Conservation (phyloP, 768 basidiomycete genomes). For the Clavulina sp. region DNA sequence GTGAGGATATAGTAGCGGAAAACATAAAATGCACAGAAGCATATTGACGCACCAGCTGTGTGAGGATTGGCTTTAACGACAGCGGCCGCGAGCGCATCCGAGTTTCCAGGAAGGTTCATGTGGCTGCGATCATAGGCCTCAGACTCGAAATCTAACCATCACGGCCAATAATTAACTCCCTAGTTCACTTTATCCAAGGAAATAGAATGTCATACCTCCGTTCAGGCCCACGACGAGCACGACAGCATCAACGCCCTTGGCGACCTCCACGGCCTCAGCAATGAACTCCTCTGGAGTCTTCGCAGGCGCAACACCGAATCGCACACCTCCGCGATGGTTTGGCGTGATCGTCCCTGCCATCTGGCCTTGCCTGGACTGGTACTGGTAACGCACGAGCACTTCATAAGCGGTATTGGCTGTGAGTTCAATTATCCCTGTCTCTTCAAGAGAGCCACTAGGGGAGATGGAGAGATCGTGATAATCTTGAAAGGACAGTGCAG, state of each 20-base stretch:
- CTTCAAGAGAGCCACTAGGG: background rate
- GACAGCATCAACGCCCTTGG: conserved; percentile 13
- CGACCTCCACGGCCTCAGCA: conserved; percentile 14
- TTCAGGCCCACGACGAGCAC: conserved; percentile 16
- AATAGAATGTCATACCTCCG: background rate
- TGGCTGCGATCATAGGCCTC: conserved; percentile 56
- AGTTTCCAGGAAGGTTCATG: conserved; percentile 38
- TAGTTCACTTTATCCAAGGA: background rate
- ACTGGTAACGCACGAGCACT: background rate
- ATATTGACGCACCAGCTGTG: conserved; percentile 27
- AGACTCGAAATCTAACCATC: conserved; percentile 42
- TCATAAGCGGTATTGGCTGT: background rate
- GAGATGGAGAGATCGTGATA: background rate
- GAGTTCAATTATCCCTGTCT: background rate
- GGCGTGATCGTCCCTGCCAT: background rate
- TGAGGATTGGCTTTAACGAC: conserved; percentile 38
- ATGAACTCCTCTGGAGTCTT: conserved; percentile 13
- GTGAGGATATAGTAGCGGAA: background rate
- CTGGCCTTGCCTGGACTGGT: background rate
- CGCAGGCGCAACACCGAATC: conserved; percentile 14
- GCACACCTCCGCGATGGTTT: conserved; percentile 9
- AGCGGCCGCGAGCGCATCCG: conserved; percentile 38
- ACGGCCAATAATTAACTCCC: background rate
- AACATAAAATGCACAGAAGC: conserved; percentile 29
- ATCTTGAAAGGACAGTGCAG: background rate